Evolutionary conservation across 1,284 basidiomycete species (phyloP).

Genomic region (Cutaneotrichosporon cutaneum): DNA sequence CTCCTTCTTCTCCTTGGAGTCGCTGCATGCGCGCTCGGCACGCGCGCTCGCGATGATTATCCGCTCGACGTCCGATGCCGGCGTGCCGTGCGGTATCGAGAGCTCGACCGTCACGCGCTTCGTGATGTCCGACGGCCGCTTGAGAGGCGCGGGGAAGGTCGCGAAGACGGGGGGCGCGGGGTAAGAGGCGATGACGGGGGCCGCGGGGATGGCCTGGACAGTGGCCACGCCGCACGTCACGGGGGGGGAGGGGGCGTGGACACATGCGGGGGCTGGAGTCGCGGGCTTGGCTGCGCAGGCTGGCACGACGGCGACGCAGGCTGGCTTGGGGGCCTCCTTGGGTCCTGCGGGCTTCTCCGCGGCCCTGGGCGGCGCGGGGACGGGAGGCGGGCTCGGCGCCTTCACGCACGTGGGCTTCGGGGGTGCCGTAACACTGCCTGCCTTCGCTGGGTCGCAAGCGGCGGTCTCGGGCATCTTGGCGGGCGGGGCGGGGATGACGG

Average conservation of each 20-base stretch:
- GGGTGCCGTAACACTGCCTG: neutral
- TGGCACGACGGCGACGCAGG: neutral
- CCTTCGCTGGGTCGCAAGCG: neutral
- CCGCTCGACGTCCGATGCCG: neutral
- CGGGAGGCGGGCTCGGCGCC: neutral
- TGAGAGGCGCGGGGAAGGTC: neutral
- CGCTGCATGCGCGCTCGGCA: neutral
- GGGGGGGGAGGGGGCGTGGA: neutral
- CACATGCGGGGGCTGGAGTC: neutral
- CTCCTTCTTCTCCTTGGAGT: neutral
- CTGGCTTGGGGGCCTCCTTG: neutral
- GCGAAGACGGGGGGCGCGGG: neutral
- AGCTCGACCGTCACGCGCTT: slow-evolving; percentile 6
- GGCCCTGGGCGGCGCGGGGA: neutral
- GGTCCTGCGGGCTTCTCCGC: neutral
- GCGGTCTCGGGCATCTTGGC: neutral
- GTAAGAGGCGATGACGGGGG: neutral
- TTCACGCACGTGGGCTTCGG: too few species aligned
- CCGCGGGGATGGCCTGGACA: neutral
- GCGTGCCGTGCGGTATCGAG: neutral
- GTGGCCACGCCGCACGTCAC: too few species aligned
- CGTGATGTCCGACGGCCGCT: neutral
- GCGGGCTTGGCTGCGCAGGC: neutral
- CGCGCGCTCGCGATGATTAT: neutral
- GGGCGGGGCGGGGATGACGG: neutral